phyloP scores from a whole-genome alignment of 2,329 filamentous ascomycete genomes.

The Claviceps sp. region DNA sequence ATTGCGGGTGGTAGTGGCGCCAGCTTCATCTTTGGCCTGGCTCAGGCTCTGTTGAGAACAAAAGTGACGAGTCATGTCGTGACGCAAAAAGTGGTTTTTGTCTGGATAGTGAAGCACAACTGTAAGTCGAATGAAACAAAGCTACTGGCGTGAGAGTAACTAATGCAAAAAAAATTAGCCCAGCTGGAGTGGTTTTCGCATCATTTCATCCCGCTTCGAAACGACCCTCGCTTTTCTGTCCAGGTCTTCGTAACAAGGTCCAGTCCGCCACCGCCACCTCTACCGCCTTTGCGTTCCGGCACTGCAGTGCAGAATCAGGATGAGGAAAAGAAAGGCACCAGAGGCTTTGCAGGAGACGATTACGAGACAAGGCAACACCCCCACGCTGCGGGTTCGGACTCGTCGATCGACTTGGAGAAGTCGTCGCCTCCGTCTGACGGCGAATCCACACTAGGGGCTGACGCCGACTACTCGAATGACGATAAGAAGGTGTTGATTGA shows the following conservation, averaged over 20 bases:
- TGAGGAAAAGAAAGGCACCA: neutral
- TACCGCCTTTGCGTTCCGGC: neutral
- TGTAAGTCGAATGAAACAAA: slow-evolving; percentile 13
- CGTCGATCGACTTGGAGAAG: slow-evolving; percentile 9
- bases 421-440: slow-evolving; percentile 8
- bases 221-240: slow-evolving; percentile 17
- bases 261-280: neutral
- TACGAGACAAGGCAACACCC: neutral
- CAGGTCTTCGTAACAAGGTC: slow-evolving; percentile 23
- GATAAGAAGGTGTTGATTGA: slow-evolving; percentile 13
- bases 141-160: neutral
- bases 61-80: slow-evolving; percentile 6
- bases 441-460: slow-evolving; percentile 4
- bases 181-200: slow-evolving; percentile 24
- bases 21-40: slow-evolving; percentile 36
- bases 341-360: neutral
- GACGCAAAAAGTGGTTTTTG: slow-evolving; percentile 20
- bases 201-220: slow-evolving; percentile 20
- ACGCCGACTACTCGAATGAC: neutral
- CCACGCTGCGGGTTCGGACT: neutral
- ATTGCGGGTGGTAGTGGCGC: slow-evolving; percentile 49
- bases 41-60: slow-evolving; percentile 22
- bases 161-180: slow-evolving; percentile 11
- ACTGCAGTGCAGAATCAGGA: neutral
- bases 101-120: slow-evolving; percentile 26